phyloP scores from a whole-genome alignment of 106 monocot species.

The Triglochin maritima region DNA sequence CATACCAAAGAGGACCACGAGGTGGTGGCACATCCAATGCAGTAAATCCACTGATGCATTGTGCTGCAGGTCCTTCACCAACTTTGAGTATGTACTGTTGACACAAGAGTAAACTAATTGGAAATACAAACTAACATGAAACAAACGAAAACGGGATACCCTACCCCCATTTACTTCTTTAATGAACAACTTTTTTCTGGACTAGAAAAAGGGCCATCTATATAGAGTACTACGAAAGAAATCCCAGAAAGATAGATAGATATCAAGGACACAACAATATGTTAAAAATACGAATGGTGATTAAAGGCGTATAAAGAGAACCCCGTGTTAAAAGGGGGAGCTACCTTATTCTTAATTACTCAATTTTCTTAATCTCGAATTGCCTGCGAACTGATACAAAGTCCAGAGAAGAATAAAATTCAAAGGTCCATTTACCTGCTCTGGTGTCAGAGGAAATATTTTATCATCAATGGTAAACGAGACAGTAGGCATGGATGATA shows the following conservation, averaged over 20 bases:
- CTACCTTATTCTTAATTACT: too few relatives aligned
- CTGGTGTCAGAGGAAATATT: constrained; percentile 53
- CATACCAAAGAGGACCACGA: constrained; percentile 16
- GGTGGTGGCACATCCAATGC: constrained; percentile 10
- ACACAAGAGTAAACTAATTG: neutral
- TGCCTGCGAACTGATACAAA: neutral
- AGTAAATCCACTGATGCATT: constrained; percentile 21
- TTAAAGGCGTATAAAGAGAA: too few relatives aligned
- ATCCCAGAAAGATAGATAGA: too few relatives aligned
- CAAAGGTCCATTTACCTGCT: constrained; percentile 43
- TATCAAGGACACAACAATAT: too few relatives aligned
- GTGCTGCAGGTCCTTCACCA: constrained; percentile 19
- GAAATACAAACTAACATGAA: too few relatives aligned
- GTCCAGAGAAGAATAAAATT: neutral
- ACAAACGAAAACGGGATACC: too few relatives aligned
- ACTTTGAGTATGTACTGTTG: constrained; percentile 24
- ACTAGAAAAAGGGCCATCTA: neutral
- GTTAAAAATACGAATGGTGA: too few relatives aligned
- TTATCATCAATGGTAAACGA: constrained; percentile 72
- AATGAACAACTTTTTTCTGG: neutral
- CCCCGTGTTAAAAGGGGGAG: too few relatives aligned
- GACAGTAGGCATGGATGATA: constrained; percentile 57
- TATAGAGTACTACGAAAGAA: neutral
- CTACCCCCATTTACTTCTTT: too few relatives aligned
- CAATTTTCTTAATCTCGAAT: too few relatives aligned